phyloP scores from a whole-genome alignment of 1,284 basidiomycete species.

The Chondrostereum purpureum region DNA sequence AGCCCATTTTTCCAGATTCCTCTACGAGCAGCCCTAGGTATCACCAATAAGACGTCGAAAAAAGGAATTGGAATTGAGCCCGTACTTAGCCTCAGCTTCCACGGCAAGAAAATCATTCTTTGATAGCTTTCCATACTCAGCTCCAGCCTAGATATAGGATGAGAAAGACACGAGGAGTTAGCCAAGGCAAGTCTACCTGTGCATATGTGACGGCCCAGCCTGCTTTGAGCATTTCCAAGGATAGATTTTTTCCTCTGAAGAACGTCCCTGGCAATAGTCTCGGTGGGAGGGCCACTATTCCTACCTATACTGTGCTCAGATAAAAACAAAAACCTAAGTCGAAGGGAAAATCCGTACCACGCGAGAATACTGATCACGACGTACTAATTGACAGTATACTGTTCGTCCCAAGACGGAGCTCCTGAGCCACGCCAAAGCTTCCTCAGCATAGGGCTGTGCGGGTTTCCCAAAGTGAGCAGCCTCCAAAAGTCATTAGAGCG shows the following conservation, averaged over 20 bases:
- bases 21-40: conserved; percentile 40
- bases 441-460: conserved; percentile 64
- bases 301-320: conserved; percentile 46
- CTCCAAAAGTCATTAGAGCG: conserved; percentile 29
- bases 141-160: conserved; percentile 50
- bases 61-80: conserved; percentile 9
- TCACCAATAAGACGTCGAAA: background rate
- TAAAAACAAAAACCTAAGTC: background rate
- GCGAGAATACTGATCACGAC: conserved; percentile 77
- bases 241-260: conserved; percentile 47
- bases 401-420: conserved; percentile 46
- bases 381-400: conserved; percentile 63
- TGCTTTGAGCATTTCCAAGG: conserved; percentile 71
- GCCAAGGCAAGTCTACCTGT: conserved; percentile 27
- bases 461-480: conserved; percentile 74
- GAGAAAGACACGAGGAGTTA: background rate
- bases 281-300: conserved; percentile 45
- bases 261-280: conserved; percentile 43
- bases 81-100: conserved; percentile 66
- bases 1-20: conserved; percentile 71
- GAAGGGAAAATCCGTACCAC: conserved; percentile 42
- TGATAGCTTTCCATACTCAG: conserved; percentile 68
- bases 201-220: conserved; percentile 75
- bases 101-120: conserved; percentile 54
- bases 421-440: conserved; percentile 71